These are phyloP conservation scores for Ophiostoma ips DNA, from an alignment of 2,329 filamentous ascomycete species.

Conservation along the genomic window DNA sequence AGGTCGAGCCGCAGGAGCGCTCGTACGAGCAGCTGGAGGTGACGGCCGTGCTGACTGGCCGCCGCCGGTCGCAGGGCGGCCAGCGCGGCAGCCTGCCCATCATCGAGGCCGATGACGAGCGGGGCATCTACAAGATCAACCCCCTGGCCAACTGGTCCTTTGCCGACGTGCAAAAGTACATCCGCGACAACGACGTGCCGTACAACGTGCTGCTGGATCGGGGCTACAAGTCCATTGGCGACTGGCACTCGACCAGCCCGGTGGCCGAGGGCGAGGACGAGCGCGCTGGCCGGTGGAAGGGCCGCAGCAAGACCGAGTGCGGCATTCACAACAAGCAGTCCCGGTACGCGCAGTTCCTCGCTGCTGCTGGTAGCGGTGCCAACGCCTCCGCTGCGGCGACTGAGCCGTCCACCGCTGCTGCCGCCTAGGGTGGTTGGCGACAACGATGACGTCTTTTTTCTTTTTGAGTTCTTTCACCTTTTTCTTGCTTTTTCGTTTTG, in stretches of 20 bases:
- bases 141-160: constrained; percentile 92
- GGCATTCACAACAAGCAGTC: constrained; percentile 98
- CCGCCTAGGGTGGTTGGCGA: not conserved
- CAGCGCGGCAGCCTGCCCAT: constrained; percentile 83
- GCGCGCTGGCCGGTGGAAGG: constrained; percentile 93
- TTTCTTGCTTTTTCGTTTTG: no score
- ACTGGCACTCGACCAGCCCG: constrained; percentile 94
- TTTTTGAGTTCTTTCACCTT: no score
- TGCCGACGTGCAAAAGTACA: constrained; percentile 74
- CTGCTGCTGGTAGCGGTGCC: not conserved
- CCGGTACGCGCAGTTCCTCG: constrained; percentile 75
- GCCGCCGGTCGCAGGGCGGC: constrained; percentile 81
- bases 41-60: constrained; percentile 81
- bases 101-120: constrained; percentile 78
- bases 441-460: no score
- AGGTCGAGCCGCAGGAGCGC: constrained; percentile 90
- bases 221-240: constrained; percentile 96
- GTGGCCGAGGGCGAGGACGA: constrained; percentile 89
- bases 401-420: not conserved
- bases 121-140: constrained; percentile 92
- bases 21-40: constrained; percentile 81
- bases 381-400: not conserved
- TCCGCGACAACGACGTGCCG: constrained; percentile 73
- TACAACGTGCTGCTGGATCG: constrained; percentile 84
- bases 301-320: constrained; percentile 89